phyloP scores from a whole-genome alignment of 768 basidiomycete genomes.

The Omphalotus guepiniiformis region DNA sequence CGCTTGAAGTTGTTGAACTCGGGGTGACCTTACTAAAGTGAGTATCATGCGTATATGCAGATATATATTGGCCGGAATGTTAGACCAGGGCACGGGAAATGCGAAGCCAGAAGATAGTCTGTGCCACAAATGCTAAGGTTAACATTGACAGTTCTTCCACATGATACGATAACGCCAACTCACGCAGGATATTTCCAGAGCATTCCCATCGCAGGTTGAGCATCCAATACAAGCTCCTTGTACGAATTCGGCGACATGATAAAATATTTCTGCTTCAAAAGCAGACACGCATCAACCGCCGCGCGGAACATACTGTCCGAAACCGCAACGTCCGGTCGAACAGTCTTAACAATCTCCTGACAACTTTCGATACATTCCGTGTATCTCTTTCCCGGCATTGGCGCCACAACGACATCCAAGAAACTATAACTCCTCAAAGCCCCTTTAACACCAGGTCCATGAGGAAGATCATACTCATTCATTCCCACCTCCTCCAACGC shows the following conservation, averaged over 20 bases:
- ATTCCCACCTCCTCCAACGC: slow-evolving; percentile 5
- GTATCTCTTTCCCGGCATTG: too few species aligned
- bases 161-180: neutral
- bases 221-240: neutral
- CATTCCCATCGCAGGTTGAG: neutral
- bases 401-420: slow-evolving; percentile 5
- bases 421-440: too few species aligned
- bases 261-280: neutral
- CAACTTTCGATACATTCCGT: too few species aligned
- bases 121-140: neutral
- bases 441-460: slow-evolving; percentile 4
- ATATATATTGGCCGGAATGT: slow-evolving; percentile 4
- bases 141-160: neutral
- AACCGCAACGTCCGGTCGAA: neutral
- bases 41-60: neutral
- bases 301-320: slow-evolving; percentile 1
- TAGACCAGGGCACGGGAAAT: slow-evolving; percentile 6
- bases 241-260: slow-evolving; percentile 3
- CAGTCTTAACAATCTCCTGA: slow-evolving; percentile 2
- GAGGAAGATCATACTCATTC: slow-evolving; percentile 2
- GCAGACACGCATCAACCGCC: slow-evolving; percentile 6
- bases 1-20: neutral
- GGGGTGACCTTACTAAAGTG: neutral
- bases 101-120: slow-evolving; percentile 8
- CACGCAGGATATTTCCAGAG: slow-evolving; percentile 11